These are phyloP conservation scores for Leccinum angustisporum DNA, from an alignment of 1,284 basidiomycete genomes.

Conservation along the genomic window DNA sequence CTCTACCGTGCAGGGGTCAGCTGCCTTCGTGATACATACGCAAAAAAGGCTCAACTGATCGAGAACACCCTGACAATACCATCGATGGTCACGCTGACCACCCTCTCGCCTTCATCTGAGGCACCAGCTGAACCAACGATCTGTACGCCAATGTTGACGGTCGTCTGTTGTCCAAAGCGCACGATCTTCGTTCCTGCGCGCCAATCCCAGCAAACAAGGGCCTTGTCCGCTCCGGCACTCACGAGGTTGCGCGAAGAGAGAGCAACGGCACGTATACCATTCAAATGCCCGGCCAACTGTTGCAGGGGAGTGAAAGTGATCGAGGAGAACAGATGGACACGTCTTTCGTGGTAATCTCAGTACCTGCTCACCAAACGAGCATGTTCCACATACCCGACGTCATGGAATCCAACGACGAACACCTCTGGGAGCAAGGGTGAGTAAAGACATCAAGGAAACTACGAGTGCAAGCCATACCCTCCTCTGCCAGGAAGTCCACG, in stretches of 20 bases:
- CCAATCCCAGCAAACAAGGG: constrained; percentile 92
- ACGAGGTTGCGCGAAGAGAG: constrained; percentile 83
- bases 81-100: constrained; percentile 89
- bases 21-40: neutral
- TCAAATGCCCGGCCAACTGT: constrained; percentile 80
- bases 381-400: constrained; percentile 67
- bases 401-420: constrained; percentile 90
- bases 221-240: constrained; percentile 85
- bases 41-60: constrained; percentile 57
- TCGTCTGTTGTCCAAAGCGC: constrained; percentile 90
- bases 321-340: constrained; percentile 80
- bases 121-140: constrained; percentile 56
- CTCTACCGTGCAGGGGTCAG: constrained; percentile 38
- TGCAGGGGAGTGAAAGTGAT: constrained; percentile 78
- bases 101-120: constrained; percentile 65
- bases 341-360: constrained; percentile 41
- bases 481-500: constrained; percentile 82
- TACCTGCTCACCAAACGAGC: neutral
- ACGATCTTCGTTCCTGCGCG: constrained; percentile 83
- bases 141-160: constrained; percentile 88
- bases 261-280: constrained; percentile 84
- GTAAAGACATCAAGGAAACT: neutral
- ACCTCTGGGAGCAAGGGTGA: constrained; percentile 53
- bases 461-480: constrained; percentile 47
- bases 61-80: constrained; percentile 89